A percentile compares a stretch with the other conserved stretches of the same genome.
Evolutionary conservation across 306 rosid species (phyloP).

Genomic region (Quercus alba): DNA sequence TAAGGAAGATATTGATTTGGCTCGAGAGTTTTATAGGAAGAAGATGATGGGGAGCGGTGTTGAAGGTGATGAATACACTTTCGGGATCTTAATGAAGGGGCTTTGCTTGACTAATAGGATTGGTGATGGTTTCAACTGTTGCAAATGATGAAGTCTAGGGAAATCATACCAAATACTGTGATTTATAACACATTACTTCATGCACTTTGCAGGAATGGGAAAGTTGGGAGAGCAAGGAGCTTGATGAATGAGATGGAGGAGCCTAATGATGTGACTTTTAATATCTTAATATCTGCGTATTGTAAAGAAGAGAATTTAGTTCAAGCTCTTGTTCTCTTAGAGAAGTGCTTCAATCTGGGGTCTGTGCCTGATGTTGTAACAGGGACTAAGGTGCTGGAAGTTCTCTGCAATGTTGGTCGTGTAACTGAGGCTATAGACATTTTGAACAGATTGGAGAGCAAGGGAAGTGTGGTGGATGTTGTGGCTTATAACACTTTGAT

Average conservation of each 20-base stretch:
- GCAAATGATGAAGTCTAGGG: constrained; percentile 60
- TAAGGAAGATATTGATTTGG: constrained; percentile 72
- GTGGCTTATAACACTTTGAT: constrained; percentile 76
- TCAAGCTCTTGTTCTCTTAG: constrained; percentile 65
- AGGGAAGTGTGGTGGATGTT: constrained; percentile 57
- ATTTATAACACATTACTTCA: constrained; percentile 74
- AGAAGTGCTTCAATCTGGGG: constrained; percentile 61
- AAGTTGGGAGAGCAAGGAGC: constrained; percentile 82
- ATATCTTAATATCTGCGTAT: constrained; percentile 58
- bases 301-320: constrained; percentile 64
- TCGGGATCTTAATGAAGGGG: constrained; percentile 76
- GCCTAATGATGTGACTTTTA: constrained; percentile 63
- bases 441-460: constrained; percentile 60
- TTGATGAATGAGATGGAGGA: constrained; percentile 68
- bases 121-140: constrained; percentile 67
- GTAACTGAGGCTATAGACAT: constrained; percentile 58
- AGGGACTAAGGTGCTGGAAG: constrained; percentile 46
- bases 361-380: constrained; percentile 63
- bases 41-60: constrained; percentile 60
- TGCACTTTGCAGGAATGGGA: constrained; percentile 74
- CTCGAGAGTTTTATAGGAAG: constrained; percentile 69
- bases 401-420: constrained; percentile 56
- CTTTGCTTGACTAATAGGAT: constrained; percentile 68
- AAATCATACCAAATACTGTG: constrained; percentile 51
- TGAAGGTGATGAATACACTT: constrained; percentile 61